Conservation (phyloP, 768 basidiomycete species). For the Russula dissimulans region DNA sequence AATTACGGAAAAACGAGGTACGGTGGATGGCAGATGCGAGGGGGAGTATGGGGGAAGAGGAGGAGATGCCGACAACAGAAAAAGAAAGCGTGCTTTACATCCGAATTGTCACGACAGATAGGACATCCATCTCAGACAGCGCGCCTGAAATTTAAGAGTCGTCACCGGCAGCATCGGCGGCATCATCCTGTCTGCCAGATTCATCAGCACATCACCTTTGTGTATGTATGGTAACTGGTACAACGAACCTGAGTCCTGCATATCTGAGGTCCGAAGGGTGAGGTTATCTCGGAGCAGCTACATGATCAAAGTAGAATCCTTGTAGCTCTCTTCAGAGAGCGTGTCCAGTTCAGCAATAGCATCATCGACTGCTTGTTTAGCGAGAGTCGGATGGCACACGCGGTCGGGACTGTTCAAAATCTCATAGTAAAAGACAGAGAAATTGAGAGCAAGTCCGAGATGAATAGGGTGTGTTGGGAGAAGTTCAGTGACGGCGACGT, state of each 20-base stretch:
- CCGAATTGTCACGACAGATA: neutral
- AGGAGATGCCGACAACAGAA: constrained; percentile 10
- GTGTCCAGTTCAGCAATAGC: constrained; percentile 99
- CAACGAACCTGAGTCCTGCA: constrained; percentile 80
- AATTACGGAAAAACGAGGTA: constrained; percentile 11
- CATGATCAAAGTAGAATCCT: constrained; percentile 97
- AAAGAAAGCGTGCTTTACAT: constrained; percentile 13
- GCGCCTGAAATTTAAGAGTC: constrained; percentile 38
- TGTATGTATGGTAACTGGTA: neutral
- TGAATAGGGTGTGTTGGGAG: constrained; percentile 96
- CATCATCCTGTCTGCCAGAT: constrained; percentile 56
- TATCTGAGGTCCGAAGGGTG: constrained; percentile 96
- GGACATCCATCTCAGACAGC: constrained; percentile 7
- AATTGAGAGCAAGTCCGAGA: constrained; percentile 96
- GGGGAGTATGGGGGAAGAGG: constrained; percentile 1
- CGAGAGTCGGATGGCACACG: constrained; percentile 30
- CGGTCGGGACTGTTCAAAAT: constrained; percentile 98
- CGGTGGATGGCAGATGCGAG: constrained; percentile 7
- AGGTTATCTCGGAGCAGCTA: constrained; percentile 96
- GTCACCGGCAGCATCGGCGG: constrained; percentile 50
- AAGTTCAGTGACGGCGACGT: constrained; percentile 92
- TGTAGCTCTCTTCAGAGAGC: constrained; percentile 97
- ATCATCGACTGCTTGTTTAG: constrained; percentile 96
- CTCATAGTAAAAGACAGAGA: constrained; percentile 99
- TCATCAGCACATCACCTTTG: neutral